Conservation (phyloP, 768 basidiomycete species). For the Piloderma croceum region DNA sequence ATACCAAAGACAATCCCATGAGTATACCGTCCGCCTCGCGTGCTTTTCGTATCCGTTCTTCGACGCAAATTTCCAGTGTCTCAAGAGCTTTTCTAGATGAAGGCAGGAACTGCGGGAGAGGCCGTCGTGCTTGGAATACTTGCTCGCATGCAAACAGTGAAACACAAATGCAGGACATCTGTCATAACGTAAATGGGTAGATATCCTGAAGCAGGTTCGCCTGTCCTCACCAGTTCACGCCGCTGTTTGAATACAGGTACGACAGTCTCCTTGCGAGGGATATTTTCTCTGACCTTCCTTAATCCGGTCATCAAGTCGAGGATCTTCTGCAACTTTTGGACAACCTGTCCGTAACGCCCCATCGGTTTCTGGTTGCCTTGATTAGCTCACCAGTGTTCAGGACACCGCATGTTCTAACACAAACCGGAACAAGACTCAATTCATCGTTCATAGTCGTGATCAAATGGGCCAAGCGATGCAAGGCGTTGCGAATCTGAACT, state of each 20-base stretch:
- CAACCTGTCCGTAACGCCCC: constrained; percentile 34
- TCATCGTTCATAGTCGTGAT: constrained; percentile 42
- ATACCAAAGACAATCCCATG: constrained; percentile 33
- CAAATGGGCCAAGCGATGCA: constrained; percentile 33
- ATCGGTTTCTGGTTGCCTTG: constrained; percentile 46
- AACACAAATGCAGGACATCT: constrained; percentile 43
- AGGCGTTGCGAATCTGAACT: constrained; percentile 34
- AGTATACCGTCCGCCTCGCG: constrained; percentile 22
- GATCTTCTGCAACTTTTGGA: constrained; percentile 33
- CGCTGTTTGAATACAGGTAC: constrained; percentile 33
- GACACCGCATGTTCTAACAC: constrained; percentile 10
- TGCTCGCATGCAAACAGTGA: constrained; percentile 45
- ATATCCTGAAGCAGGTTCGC: background rate
- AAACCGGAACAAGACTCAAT: constrained; percentile 42
- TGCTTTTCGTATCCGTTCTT: constrained; percentile 25
- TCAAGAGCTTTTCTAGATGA: constrained; percentile 37
- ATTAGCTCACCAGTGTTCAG: background rate
- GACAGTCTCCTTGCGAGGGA: constrained; percentile 40
- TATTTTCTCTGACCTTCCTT: constrained; percentile 42
- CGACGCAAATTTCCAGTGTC: constrained; percentile 29
- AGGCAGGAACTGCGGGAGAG: constrained; percentile 46
- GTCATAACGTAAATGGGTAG: background rate
- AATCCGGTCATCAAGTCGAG: constrained; percentile 41
- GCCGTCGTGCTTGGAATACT: constrained; percentile 40
- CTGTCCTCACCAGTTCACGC: constrained; percentile 34